Percentiles rank a stretch among this genome's conserved stretches.
These are phyloP conservation scores for Xylaria arbuscula DNA, from an alignment of 2,329 filamentous ascomycete species.

Conservation along the genomic window DNA sequence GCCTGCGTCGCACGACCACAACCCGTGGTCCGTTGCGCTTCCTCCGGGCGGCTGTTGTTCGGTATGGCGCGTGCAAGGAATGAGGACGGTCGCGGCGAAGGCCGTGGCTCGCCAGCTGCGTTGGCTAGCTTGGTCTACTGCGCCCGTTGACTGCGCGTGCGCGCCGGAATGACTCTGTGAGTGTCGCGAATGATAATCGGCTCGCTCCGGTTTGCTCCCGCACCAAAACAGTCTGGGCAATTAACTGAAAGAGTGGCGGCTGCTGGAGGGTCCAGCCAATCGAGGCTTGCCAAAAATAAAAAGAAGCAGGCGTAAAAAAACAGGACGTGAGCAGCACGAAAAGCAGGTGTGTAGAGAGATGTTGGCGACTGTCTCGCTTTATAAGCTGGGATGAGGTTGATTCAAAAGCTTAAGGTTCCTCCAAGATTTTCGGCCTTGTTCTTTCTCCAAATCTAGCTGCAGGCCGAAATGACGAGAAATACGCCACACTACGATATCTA, in stretches of 20 bases:
- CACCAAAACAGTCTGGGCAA: slow-evolving; percentile 20
- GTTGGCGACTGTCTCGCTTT: slow-evolving; percentile 11
- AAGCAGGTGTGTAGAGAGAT: slow-evolving; percentile 23
- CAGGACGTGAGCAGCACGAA: slow-evolving; percentile 20
- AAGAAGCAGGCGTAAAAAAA: background rate
- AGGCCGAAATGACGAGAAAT: slow-evolving; percentile 22
- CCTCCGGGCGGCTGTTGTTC: slow-evolving; percentile 8
- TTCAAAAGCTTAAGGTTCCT: slow-evolving; percentile 2
- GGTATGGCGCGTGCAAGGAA: slow-evolving; percentile 12
- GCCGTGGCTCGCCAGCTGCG: slow-evolving; percentile 3
- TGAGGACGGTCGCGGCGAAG: slow-evolving; percentile 13
- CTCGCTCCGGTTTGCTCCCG: slow-evolving; percentile 46
- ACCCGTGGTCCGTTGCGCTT: slow-evolving; percentile 21
- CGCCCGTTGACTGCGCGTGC: slow-evolving; percentile 28
- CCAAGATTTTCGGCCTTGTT: slow-evolving; percentile 41
- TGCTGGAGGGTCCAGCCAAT: slow-evolving; percentile 19
- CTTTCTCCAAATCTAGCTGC: slow-evolving; percentile 39
- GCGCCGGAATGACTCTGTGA: slow-evolving; percentile 26
- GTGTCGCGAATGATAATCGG: slow-evolving; percentile 38
- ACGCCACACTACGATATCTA: slow-evolving; percentile 22
- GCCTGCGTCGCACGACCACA: slow-evolving; percentile 35
- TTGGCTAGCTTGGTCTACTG: slow-evolving; percentile 12
- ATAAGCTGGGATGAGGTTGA: slow-evolving; percentile 14
- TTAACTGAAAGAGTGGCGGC: slow-evolving; percentile 7
- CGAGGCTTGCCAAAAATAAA: slow-evolving; percentile 11